Evolutionary conservation across 2,329 filamentous ascomycete genomes (phyloP).

Genomic region (Neocatenulostroma microsporum): DNA sequence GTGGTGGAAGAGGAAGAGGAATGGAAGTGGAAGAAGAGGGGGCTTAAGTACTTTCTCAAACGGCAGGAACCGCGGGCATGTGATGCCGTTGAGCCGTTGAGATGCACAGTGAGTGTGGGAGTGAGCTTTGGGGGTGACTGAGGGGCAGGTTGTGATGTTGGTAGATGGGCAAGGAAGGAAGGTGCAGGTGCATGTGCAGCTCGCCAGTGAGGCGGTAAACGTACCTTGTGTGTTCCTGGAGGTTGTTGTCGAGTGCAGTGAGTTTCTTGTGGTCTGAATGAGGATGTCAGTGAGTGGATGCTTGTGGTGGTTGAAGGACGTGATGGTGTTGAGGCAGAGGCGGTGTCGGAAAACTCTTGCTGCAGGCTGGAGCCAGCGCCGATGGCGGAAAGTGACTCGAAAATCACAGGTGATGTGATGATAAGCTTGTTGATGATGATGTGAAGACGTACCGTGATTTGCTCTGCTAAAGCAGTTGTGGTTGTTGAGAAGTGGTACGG

Average conservation of each 20-base stretch:
- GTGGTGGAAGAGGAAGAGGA: slow-evolving; percentile 7
- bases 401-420: not conserved
- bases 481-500: slow-evolving; percentile 1
- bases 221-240: no score
- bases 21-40: slow-evolving; percentile 3
- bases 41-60: slow-evolving; percentile 1
- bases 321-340: no score
- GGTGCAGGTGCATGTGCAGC: no score
- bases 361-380: no score
- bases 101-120: slow-evolving; percentile 2
- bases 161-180: no score
- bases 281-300: no score
- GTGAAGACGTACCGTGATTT: slow-evolving; percentile 2
- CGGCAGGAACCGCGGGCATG: not conserved
- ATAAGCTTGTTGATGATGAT: not conserved
- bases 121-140: slow-evolving; percentile 1
- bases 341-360: no score
- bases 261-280: no score
- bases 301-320: no score
- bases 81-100: not conserved
- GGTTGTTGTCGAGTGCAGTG: no score
- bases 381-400: no score
- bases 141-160: not conserved
- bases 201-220: no score
- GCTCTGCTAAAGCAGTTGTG: not conserved